These are phyloP conservation scores for Phytophthora aleatoria DNA, from an alignment of 352 stramenopile genomes.

Conservation along the genomic window DNA sequence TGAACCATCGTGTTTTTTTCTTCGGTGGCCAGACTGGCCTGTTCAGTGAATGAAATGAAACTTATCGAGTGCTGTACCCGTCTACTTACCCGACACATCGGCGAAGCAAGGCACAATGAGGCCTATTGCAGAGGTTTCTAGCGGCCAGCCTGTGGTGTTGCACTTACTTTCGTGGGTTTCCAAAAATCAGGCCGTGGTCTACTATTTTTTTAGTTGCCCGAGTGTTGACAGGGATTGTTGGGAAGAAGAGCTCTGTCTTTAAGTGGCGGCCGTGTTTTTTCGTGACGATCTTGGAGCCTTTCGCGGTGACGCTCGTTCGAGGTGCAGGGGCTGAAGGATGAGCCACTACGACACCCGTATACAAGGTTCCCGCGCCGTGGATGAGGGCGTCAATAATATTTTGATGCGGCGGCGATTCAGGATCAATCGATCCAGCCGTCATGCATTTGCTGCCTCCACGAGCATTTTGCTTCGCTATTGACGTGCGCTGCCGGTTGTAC, in stretches of 20 bases:
- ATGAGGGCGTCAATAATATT: conserved; percentile 42
- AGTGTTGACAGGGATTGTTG: conserved; percentile 14
- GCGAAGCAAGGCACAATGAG: too few relatives aligned
- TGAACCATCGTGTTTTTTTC: too few relatives aligned
- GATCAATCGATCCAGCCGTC: conserved; percentile 10
- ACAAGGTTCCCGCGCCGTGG: conserved; percentile 31
- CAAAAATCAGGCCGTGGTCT: background rate
- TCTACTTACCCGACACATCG: too few relatives aligned
- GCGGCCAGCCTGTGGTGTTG: too few relatives aligned
- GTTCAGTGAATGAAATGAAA: too few relatives aligned
- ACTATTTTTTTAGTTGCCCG: conserved; percentile 19
- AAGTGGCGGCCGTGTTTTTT: conserved; percentile 38
- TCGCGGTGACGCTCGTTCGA: conserved; percentile 8
- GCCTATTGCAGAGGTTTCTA: too few relatives aligned
- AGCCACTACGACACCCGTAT: conserved; percentile 34
- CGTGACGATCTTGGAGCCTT: conserved; percentile 25
- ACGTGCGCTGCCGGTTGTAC: conserved; percentile 14
- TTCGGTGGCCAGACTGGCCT: too few relatives aligned
- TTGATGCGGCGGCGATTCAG: conserved; percentile 12
- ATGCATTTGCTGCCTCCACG: conserved; percentile 10
- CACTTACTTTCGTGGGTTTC: background rate
- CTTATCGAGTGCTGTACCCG: too few relatives aligned
- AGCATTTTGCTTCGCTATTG: conserved; percentile 6
- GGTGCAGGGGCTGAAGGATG: background rate
- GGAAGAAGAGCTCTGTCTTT: conserved; percentile 45